Percentiles rank a stretch among this genome's conserved stretches.
Evolutionary conservation across 1,284 basidiomycete species (phyloP).

Genomic region (Tilletiopsis washingtonensis): DNA sequence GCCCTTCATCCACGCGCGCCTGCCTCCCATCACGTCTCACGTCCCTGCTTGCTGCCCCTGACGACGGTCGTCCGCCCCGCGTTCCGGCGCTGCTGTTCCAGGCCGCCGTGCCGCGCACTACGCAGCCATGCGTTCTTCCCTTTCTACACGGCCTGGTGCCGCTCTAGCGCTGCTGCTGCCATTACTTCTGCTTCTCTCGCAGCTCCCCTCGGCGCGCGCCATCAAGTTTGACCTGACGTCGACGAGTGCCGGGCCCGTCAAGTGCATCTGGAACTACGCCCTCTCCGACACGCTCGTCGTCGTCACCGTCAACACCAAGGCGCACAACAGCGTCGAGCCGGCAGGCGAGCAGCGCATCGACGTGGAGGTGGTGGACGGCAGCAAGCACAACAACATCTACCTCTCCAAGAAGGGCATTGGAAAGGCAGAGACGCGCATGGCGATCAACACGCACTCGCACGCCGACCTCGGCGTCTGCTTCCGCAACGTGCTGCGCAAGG

Average conservation of each 20-base stretch:
- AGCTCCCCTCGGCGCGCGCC: conserved; percentile 8
- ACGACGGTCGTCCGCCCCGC: too few species aligned
- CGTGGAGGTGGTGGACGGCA: conserved; percentile 87
- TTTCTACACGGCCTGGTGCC: too few species aligned
- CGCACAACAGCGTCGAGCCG: conserved; percentile 25
- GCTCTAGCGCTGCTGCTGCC: too few species aligned
- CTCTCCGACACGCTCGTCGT: conserved; percentile 50
- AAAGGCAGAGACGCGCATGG: conserved; percentile 80
- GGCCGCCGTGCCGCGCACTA: too few species aligned
- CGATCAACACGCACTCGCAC: conserved; percentile 85
- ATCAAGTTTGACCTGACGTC: conserved; percentile 44
- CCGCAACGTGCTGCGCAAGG: conserved; percentile 64
- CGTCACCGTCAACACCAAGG: conserved; percentile 81
- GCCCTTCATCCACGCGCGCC: too few species aligned
- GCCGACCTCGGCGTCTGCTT: conserved; percentile 94
- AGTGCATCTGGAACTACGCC: conserved; percentile 47
- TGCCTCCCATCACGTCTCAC: too few species aligned
- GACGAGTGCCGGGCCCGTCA: conserved; percentile 16
- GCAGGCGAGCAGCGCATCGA: conserved; percentile 55
- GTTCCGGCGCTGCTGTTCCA: too few species aligned
- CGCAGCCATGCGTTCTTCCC: too few species aligned
- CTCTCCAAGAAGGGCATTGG: conserved; percentile 73
- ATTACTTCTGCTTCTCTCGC: too few species aligned
- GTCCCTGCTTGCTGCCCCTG: too few species aligned
- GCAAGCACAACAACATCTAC: conserved; percentile 78